Conservation (phyloP, 345 rosid species). For the Citrus australasica region DNA sequence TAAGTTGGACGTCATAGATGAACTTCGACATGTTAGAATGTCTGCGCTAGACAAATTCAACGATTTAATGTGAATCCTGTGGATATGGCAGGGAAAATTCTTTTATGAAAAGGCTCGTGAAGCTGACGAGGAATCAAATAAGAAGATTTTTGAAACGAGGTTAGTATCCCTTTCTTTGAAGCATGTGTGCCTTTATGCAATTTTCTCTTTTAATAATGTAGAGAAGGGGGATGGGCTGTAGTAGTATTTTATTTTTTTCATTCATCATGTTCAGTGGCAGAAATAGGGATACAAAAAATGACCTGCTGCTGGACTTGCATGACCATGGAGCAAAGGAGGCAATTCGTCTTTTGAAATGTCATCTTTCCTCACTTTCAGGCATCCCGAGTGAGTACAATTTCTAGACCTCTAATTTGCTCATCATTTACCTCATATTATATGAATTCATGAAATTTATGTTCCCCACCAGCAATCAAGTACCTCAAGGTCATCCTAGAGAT, state of each 20-base stretch:
- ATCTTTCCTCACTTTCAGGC: constrained; percentile 48
- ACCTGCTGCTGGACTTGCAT: constrained; percentile 37
- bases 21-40: not conserved
- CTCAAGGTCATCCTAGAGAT: constrained; percentile 47
- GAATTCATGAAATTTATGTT: not conserved
- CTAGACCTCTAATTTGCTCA: not conserved
- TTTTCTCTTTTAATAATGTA: not conserved
- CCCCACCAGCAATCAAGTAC: constrained; percentile 41
- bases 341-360: constrained; percentile 37
- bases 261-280: constrained; percentile 14
- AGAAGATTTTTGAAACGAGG: constrained; percentile 50
- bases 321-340: constrained; percentile 41
- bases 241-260: not conserved
- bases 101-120: constrained; percentile 41
- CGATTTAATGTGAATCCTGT: constrained; percentile 1
- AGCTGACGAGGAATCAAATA: constrained; percentile 53
- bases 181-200: too few relatives aligned
- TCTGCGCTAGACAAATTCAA: not conserved
- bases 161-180: constrained; percentile 16
- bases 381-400: constrained; percentile 40
- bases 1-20: not conserved
- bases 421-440: not conserved
- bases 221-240: not conserved
- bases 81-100: constrained; percentile 48
- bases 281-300: constrained; percentile 21